Evolutionary conservation across 106 monocot genomes (phyloP), one percentile per base, ranked within the genome.

Genomic region (Acorus calamus): DNA sequence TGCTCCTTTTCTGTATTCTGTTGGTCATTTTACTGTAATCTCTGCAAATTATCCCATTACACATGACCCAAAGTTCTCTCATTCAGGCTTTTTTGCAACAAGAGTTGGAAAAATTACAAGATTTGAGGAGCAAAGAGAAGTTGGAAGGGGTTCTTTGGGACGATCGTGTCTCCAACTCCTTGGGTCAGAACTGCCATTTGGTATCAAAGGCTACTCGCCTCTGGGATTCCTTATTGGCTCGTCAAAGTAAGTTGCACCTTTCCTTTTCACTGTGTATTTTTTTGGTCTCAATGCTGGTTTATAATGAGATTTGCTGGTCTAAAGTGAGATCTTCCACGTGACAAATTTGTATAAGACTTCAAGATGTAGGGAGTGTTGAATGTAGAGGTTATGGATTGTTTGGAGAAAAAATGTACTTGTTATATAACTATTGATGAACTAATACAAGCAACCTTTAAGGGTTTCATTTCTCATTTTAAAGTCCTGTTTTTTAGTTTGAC

Each of bases 171-270:
- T 75, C 83, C 46, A 73, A 73, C 66, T 88, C 96, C 66, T 74
- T 83, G 55, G 71, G 73, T 67, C 98, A 88, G 59, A 99, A 77
- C 54, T 73, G 82, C 2, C 98, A 88, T 77, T 53, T 99, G 44
- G 86, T 99, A 28, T 85, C 92, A 5, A 99, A 92, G 65, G 88
- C 98, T 66, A 88, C 92, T 73, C 88, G 92, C 3, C 72, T 88
- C 44, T 99, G 98, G 98, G 98, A 99, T 61, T 92, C 98, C 52
- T 68, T 99, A 58, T 81, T 99, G 76, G 77, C 88, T 81, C 80
- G 88, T 52, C 88, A 83, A 66, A 77, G 98, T 99, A 83, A 79
- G 80, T 47, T 28, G 28, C 28, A 28, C 28, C 28, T 28, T 28
- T 28, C 28, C 28, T 28, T 28, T 28, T 28, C 28, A 28, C 28